Evolutionary conservation across 805 yeast species (phyloP), one percentile per base, ranked within the genome.

Genomic region (Metschnikowia picachoensis): DNA sequence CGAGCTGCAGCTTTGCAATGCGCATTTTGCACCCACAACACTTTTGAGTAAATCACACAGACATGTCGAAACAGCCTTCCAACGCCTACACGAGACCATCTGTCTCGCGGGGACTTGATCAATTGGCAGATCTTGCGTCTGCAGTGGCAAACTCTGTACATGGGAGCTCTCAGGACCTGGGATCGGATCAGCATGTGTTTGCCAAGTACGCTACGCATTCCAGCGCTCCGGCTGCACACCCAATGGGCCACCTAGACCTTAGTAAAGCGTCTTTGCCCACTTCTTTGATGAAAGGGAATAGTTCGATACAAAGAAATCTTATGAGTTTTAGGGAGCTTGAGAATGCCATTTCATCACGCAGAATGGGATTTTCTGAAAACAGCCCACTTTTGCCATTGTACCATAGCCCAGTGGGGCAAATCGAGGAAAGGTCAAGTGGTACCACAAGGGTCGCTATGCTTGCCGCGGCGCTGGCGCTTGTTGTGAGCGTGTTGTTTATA

Each of bases 51-150:
- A 30, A 37, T 11, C 16, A n/a, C 35, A 14, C 41, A 8, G 17
- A 43, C 37, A 37, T 43, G 41, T 7, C 32, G 28, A 37, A 20
- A 27, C 40, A 33, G 27, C 35, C 29, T 9, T n/a, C 6, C 16
- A 30, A 33, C 31, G 34, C 28, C 11, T 30, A 28, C 17, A 17
- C 14, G 25, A 39, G 31, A 16, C 7, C 30, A 9, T 30, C 39
- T 28, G 39, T 50, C 30, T 47, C 53, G 11, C 49, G 55, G 29
- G 58, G 58, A 16, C 53, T 61, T 16, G 66, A 61, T 36, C 56
- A 46, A 11, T 41, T 61, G 7, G 65, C 65, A 8, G 56, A 54
- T 30, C 62, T 59, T 41, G 65, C 67, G 3, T 54, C 61, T 8
- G 50, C 39, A 17, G 52, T 60, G 14, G 52, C 48, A 14, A 35